Evolutionary conservation across 306 rosid genomes (phyloP).

Genomic region (Cicer arietinum): DNA sequence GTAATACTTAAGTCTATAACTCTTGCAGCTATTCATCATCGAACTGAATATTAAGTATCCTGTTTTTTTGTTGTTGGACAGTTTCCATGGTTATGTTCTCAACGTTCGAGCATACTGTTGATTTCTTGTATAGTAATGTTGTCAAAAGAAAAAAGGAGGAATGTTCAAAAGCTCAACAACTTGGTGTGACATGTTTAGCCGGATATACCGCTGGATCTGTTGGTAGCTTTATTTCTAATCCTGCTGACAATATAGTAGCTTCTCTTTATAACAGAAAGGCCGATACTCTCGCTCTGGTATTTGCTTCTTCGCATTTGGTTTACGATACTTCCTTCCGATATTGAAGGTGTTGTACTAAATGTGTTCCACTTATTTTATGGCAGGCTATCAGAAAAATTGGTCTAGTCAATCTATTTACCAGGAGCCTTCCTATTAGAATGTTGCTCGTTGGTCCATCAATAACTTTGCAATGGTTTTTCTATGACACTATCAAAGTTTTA

Average conservation of each 20-base stretch:
- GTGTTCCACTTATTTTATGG: conserved; percentile 30
- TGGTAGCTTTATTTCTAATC: conserved; percentile 67
- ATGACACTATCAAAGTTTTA: conserved; percentile 83
- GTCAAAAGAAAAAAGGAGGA: conserved; percentile 61
- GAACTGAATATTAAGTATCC: conserved; percentile 39
- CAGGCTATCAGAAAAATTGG: conserved; percentile 93
- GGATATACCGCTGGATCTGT: conserved; percentile 71
- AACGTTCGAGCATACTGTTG: conserved; percentile 67
- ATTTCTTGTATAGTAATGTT: conserved; percentile 55
- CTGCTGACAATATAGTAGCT: conserved; percentile 66
- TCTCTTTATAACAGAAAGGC: conserved; percentile 67
- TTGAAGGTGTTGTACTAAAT: conserved; percentile 27
- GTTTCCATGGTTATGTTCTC: conserved; percentile 72
- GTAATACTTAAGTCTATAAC: conserved; percentile 9
- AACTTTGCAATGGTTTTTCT: conserved; percentile 94
- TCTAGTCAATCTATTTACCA: conserved; percentile 69
- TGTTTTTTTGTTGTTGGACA: conserved; percentile 41
- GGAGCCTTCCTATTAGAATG: conserved; percentile 91
- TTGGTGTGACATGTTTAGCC: conserved; percentile 68
- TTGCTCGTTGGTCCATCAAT: conserved; percentile 82
- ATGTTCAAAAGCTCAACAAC: conserved; percentile 62
- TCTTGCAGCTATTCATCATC: conserved; percentile 27
- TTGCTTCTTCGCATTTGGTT: conserved; percentile 16
- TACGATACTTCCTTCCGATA: conserved; percentile 24
- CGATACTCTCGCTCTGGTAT: conserved; percentile 62